A percentile compares a stretch with the other conserved stretches of the same genome.
Evolutionary conservation across 164 flowering plant species (phyloP).

Genomic region (Stephania yunnanensis): DNA sequence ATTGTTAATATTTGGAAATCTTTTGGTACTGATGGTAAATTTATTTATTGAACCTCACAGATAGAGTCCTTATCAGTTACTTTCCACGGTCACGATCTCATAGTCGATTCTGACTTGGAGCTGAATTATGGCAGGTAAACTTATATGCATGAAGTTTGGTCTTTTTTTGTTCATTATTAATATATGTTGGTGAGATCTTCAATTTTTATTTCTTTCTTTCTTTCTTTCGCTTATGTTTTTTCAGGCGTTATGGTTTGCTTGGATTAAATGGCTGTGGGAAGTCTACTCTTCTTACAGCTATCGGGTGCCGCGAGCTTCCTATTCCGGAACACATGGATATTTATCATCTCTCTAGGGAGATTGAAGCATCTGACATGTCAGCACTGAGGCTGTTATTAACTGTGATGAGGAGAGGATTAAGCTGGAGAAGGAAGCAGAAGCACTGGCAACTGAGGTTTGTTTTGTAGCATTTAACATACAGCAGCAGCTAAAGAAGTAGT

Average conservation of each 20-base stretch:
- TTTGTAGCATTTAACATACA: not conserved
- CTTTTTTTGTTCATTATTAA: not conserved
- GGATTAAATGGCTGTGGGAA: slow-evolving; percentile 98
- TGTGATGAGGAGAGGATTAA: slow-evolving; percentile 89
- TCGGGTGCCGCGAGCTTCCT: slow-evolving; percentile 85
- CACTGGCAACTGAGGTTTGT: slow-evolving; percentile 61
- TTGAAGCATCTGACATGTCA: slow-evolving; percentile 96
- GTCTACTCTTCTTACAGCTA: slow-evolving; percentile 82
- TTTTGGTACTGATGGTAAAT: not conserved
- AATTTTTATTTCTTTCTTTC: not conserved
- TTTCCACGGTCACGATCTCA: slow-evolving; percentile 95
- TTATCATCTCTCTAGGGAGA: slow-evolving; percentile 74
- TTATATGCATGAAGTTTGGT: not conserved
- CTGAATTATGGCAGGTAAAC: slow-evolving; percentile 91
- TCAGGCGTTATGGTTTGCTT: slow-evolving; percentile 90
- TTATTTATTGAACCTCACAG: slow-evolving; percentile 34
- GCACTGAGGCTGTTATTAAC: slow-evolving; percentile 82
- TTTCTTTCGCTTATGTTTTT: slow-evolving; percentile 2
- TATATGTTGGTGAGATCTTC: not conserved
- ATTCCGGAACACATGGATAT: slow-evolving; percentile 99
- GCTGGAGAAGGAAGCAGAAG: slow-evolving; percentile 86
- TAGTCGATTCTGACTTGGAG: slow-evolving; percentile 88
- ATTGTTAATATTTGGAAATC: too few species aligned
- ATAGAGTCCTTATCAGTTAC: slow-evolving; percentile 91
- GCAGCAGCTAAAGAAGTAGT: not conserved